Evolutionary conservation across 352 stramenopile species (phyloP).

Genomic region (Phytophthora citricola): DNA sequence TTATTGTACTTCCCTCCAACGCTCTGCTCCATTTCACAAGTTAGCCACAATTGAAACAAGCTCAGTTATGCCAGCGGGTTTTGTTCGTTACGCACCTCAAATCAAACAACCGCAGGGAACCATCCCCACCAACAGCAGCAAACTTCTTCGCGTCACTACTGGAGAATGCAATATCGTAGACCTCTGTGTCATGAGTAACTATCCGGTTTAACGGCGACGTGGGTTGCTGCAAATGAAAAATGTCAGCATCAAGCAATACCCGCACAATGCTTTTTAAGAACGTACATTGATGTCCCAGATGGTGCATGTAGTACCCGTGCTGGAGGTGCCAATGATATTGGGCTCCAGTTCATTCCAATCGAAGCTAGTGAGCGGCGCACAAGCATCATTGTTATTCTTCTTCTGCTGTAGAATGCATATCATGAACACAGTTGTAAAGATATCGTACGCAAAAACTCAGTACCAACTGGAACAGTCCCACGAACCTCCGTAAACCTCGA

Average conservation of each 20-base stretch:
- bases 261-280: background rate
- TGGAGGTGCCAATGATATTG: conserved; percentile 96
- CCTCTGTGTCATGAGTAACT: conserved; percentile 98
- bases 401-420: conserved; percentile 27
- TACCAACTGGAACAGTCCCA: background rate
- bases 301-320: conserved; percentile 98
- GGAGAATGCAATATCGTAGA: conserved; percentile 98
- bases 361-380: conserved; percentile 97
- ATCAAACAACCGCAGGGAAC: conserved; percentile 97
- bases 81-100: conserved; percentile 72
- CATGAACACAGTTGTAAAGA: conserved; percentile 2
- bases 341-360: conserved; percentile 98
- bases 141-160: conserved; percentile 95
- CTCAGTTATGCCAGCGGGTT: background rate
- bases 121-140: conserved; percentile 96
- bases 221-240: conserved; percentile 48
- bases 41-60: conserved; percentile 1
- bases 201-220: conserved; percentile 93
- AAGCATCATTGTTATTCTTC: conserved; percentile 87
- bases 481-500: conserved; percentile 77
- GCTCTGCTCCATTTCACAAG: conserved; percentile 31
- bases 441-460: background rate
- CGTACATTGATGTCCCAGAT: conserved; percentile 98
- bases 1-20: conserved; percentile 95
- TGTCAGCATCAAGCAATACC: background rate